Conservation (phyloP, 495 filamentous ascomycete genomes). For the Neurospora tetraspora region DNA sequence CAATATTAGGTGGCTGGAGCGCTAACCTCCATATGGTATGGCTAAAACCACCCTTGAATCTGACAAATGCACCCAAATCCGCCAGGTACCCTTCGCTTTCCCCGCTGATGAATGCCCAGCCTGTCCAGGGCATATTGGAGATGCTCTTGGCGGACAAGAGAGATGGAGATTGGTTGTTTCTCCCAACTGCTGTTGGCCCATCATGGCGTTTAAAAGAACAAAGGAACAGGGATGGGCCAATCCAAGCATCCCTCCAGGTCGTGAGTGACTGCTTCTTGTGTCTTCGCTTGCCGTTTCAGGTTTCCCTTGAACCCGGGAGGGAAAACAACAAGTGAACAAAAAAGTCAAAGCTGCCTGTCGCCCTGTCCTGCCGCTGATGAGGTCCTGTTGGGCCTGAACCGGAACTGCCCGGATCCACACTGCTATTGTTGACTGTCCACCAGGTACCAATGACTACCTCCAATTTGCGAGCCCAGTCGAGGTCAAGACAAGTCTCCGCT, state of each 20-base stretch:
- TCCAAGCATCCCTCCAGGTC: neutral
- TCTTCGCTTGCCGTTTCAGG: conserved; percentile 13
- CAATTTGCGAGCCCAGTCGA: neutral
- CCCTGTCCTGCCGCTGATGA: neutral
- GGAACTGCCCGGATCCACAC: neutral
- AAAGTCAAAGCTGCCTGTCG: neutral
- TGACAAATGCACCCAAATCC: no score
- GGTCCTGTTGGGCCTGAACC: neutral
- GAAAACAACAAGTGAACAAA: neutral
- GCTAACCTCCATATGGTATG: no score
- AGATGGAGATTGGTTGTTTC: neutral
- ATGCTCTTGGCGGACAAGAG: neutral
- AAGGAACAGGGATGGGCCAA: neutral
- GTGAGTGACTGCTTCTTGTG: neutral
- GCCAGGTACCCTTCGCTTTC: neutral
- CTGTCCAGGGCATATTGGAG: neutral
- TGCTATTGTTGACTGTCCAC: neutral
- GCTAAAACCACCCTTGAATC: no score
- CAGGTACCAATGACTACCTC: neutral
- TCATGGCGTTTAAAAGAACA: neutral
- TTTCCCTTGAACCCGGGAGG: neutral
- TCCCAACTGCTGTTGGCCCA: neutral
- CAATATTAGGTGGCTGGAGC: no score
- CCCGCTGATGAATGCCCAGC: neutral
- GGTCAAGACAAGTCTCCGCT: neutral